Base-by-base conservation (phyloP, 148 eudicot genomes). In the Polygonum aviculare region DNA sequence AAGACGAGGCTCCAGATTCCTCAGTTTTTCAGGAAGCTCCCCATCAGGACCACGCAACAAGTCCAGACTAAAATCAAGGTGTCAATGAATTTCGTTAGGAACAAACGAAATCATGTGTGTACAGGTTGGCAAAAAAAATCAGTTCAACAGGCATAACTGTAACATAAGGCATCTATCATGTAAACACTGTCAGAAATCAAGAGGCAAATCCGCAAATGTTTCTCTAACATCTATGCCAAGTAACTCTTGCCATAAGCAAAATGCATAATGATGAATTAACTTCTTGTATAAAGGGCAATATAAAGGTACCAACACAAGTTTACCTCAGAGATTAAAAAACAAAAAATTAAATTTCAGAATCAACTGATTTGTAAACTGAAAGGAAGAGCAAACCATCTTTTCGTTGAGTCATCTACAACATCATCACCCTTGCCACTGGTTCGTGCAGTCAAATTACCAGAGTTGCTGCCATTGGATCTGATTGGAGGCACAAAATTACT, bases 401-500 rank as follows among this genome's bases (percentile, higher is more conserved):
- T 93, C 14, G 86, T 88, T 26, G 99, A 91, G 84, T 93, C 99
- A 75, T 93, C 98, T 77, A 81, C 16, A 62, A 88, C 79, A 80
- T 91, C 97, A 76, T 93, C 94, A 77, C 88, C 81, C 81, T 91
- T 90, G 81, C 98, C 93, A 72, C 88, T 85, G 74, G 35, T 78
- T 71, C 91, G 91, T 52, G 94, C 84, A 57, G 92, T 87, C 81
- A 86, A 51, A 81, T 85, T 91, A 73, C 91, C 88, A 45, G 77
- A 72, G 78, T 86, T 90, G 81, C 83, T 86, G 65, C 89, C 93
- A 82, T 82, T 96, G 21, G 97, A 87, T 83, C 84, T 85, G 77
- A 96, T 93, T 7, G 99, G 99, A 59, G 99, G 99, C 31, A 96
- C 86, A 81, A 96, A 96, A 87, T 85, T 94, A 80, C 99, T 95